Percentiles rank a stretch among this genome's conserved stretches.
These are phyloP conservation scores for Musa troglodytarum DNA, from an alignment of 176 grass and related monocot species.

Conservation along the genomic window DNA sequence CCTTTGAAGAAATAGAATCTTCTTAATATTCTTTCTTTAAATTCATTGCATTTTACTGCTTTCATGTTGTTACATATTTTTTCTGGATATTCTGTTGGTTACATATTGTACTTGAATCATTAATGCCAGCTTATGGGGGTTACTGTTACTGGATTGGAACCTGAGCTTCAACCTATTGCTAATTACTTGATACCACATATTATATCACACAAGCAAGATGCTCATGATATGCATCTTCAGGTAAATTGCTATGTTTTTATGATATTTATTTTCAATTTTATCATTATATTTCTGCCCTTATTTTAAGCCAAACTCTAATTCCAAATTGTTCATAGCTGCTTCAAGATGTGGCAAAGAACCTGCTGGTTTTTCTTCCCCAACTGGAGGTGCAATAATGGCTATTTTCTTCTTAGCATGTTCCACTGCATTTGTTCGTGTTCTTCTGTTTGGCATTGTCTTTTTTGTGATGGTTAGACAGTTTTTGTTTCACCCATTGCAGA, in stretches of 20 bases:
- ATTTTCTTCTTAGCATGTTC: neutral
- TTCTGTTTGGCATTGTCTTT: constrained; percentile 8
- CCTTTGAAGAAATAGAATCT: neutral
- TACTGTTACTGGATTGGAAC: constrained; percentile 77
- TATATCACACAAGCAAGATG: constrained; percentile 58
- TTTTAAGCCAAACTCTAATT: constrained; percentile 26
- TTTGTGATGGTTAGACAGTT: neutral
- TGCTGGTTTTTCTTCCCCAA: constrained; percentile 66
- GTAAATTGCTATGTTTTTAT: constrained; percentile 25
- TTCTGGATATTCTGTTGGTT: neutral
- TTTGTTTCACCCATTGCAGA: constrained; percentile 37
- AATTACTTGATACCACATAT: constrained; percentile 77
- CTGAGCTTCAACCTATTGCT: constrained; percentile 74
- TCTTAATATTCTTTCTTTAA: neutral
- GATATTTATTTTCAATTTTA: constrained; percentile 8
- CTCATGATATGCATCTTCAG: constrained; percentile 82
- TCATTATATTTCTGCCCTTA: neutral
- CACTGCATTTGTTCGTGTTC: neutral
- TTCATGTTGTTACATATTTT: neutral
- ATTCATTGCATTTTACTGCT: neutral
- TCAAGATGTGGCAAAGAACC: constrained; percentile 63
- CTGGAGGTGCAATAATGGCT: constrained; percentile 58
- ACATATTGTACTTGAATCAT: constrained; percentile 12
- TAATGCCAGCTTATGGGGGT: constrained; percentile 59
- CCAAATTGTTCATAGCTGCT: constrained; percentile 53